Conservation (phyloP, 176 grass and related monocot species). For the Eragrostis curvula region DNA sequence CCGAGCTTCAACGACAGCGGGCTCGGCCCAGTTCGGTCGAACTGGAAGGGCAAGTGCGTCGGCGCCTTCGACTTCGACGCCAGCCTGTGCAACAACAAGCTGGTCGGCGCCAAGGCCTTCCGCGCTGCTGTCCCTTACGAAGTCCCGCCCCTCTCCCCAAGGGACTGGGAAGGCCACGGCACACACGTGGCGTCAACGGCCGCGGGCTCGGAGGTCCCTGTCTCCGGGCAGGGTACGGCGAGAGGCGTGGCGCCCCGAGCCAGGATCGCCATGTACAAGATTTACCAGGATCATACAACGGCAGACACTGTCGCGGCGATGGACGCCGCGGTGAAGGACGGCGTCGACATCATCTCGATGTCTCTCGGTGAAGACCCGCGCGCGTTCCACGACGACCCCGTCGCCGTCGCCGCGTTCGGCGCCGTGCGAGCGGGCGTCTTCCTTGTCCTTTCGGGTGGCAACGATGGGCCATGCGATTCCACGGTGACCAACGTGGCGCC, state of each 20-base stretch:
- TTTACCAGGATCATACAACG: fast-evolving
- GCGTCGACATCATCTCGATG: not conserved
- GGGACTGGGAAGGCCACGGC: conserved; percentile 16
- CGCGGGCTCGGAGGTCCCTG: not conserved
- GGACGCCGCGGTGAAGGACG: conserved; percentile 23
- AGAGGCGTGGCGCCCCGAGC: conserved; percentile 6
- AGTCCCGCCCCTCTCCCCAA: not conserved
- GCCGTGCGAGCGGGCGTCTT: no score
- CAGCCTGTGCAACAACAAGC: conserved; percentile 29
- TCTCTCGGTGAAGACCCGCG: no score
- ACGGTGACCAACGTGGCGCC: not conserved
- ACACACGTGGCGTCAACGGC: conserved; percentile 33
- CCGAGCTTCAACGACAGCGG: conserved; percentile 26
- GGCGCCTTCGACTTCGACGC: not conserved
- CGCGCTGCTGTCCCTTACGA: not conserved
- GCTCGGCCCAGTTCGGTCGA: conserved; percentile 23
- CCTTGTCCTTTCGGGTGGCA: not conserved
- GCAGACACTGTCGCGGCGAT: not conserved
- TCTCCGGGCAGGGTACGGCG: not conserved
- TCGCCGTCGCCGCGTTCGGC: no score
- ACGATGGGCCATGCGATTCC: not conserved
- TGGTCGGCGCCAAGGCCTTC: not conserved
- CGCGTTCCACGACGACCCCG: no score
- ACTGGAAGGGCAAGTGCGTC: conserved; percentile 36
- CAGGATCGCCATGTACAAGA: conserved; percentile 39